Conservation (phyloP, 768 basidiomycete species). For the Lactarius hengduanensis region DNA sequence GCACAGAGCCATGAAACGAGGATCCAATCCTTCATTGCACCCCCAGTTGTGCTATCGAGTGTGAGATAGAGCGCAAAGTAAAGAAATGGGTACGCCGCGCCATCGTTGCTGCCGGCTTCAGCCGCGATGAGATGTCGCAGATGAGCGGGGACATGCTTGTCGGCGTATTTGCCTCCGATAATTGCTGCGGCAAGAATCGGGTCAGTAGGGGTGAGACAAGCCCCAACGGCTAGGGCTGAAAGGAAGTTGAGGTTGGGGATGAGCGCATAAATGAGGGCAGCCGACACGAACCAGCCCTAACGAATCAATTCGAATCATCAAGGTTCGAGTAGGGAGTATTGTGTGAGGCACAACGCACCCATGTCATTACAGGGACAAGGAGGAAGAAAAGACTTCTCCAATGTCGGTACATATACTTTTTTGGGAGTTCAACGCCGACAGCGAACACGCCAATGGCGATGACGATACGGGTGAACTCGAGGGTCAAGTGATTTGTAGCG, state of each 20-base stretch:
- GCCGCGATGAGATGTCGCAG: slow-evolving; percentile 61
- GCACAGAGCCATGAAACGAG: slow-evolving; percentile 81
- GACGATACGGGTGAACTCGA: slow-evolving; percentile 90
- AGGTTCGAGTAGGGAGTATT: background rate
- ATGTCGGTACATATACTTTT: slow-evolving; percentile 91
- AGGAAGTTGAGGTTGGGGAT: slow-evolving; percentile 89
- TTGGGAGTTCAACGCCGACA: slow-evolving; percentile 95
- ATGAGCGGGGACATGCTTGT: slow-evolving; percentile 93
- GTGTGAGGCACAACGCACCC: slow-evolving; percentile 50
- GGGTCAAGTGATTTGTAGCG: slow-evolving; percentile 69
- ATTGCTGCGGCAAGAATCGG: slow-evolving; percentile 92
- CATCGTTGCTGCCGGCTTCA: slow-evolving; percentile 95
- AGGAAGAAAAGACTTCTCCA: slow-evolving; percentile 89
- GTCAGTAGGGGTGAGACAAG: slow-evolving; percentile 93
- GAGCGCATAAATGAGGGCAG: slow-evolving; percentile 85
- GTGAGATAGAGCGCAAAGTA: slow-evolving; percentile 87
- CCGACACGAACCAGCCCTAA: slow-evolving; percentile 94
- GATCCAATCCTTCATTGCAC: slow-evolving; percentile 86
- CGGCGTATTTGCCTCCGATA: slow-evolving; percentile 94
- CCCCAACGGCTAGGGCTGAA: slow-evolving; percentile 84
- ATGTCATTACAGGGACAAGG: slow-evolving; percentile 79
- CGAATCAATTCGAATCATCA: slow-evolving; percentile 7
- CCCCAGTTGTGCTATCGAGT: slow-evolving; percentile 57
- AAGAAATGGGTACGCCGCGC: slow-evolving; percentile 94
- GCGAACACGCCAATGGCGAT: slow-evolving; percentile 97